A percentile compares a stretch with the other conserved stretches of the same genome.
phyloP scores from a whole-genome alignment of 768 basidiomycete genomes.

The Kwoniella dendrophila region DNA sequence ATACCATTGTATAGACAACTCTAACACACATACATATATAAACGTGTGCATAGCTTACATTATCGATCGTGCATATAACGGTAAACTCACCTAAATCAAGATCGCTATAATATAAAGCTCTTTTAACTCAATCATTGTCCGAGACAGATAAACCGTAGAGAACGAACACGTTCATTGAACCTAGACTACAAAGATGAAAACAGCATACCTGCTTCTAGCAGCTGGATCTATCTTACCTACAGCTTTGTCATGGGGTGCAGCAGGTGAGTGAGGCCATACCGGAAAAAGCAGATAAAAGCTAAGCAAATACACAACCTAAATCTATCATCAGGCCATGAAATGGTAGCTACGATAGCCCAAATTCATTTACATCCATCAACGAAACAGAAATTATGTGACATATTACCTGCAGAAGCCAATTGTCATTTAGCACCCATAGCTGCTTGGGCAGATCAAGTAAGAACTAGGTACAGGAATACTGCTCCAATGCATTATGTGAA shows the following conservation, averaged over 20 bases:
- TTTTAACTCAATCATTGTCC: too few species aligned
- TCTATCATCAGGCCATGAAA: slow-evolving; percentile 71
- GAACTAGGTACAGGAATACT: slow-evolving; percentile 55
- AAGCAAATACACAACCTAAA: not conserved
- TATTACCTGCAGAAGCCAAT: slow-evolving; percentile 63
- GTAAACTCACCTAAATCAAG: too few species aligned
- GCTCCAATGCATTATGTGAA: slow-evolving; percentile 56
- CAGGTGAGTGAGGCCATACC: slow-evolving; percentile 34
- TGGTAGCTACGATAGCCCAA: slow-evolving; percentile 91
- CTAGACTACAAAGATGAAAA: not conserved
- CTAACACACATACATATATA: too few species aligned
- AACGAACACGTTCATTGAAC: too few species aligned
- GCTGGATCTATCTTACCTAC: slow-evolving; percentile 28
- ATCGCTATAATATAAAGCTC: too few species aligned
- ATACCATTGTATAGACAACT: too few species aligned
- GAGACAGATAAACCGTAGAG: not conserved
- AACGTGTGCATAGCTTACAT: too few species aligned
- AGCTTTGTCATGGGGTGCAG: slow-evolving; percentile 54
- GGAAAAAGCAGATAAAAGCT: not conserved
- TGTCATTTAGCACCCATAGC: slow-evolving; percentile 84
- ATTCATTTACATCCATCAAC: slow-evolving; percentile 79
- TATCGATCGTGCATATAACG: too few species aligned
- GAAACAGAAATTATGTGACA: slow-evolving; percentile 67
- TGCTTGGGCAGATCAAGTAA: slow-evolving; percentile 81
- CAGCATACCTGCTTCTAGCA: slow-evolving; percentile 3